Conservation (phyloP, 208 protist species). For the Crithidia brevicula region DNA sequence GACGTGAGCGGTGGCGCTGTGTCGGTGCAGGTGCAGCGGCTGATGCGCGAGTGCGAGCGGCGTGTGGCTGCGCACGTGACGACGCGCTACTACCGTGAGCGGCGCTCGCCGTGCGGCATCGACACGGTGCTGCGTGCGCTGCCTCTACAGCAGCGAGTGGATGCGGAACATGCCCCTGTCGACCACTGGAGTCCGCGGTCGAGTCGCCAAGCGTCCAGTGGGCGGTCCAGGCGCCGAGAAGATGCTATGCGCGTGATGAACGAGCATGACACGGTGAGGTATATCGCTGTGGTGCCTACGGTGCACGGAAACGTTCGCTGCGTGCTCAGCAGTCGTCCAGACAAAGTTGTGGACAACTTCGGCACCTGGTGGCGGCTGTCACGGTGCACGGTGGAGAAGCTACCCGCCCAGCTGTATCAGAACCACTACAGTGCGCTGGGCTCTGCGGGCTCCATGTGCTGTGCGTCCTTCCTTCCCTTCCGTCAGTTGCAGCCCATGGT, state of each 20-base stretch:
- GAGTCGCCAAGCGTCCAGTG: too few relatives aligned
- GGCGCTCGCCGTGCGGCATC: background rate
- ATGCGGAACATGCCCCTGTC: too few relatives aligned
- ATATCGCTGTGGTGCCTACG: background rate
- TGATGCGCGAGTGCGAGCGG: conserved; percentile 23
- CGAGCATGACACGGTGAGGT: background rate
- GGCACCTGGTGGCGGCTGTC: background rate
- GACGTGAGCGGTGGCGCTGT: conserved; percentile 10
- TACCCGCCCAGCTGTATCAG: too few relatives aligned
- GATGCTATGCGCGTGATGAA: background rate
- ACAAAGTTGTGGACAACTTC: background rate
- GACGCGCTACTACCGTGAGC: too few relatives aligned
- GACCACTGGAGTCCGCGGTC: too few relatives aligned
- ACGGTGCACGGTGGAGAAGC: too few relatives aligned
- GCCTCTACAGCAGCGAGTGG: background rate
- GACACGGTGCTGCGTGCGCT: background rate
- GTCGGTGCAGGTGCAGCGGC: conserved; percentile 25
- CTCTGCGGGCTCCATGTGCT: too few relatives aligned
- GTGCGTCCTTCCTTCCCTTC: too few relatives aligned
- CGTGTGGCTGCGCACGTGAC: too few relatives aligned
- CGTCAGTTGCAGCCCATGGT: too few relatives aligned
- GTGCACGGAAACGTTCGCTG: background rate
- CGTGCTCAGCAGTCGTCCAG: background rate
- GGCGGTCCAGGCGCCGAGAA: too few relatives aligned
- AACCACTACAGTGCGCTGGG: too few relatives aligned